Evolutionary conservation across 352 stramenopile species (phyloP).

Genomic region (Globisporangium cystogenes): DNA sequence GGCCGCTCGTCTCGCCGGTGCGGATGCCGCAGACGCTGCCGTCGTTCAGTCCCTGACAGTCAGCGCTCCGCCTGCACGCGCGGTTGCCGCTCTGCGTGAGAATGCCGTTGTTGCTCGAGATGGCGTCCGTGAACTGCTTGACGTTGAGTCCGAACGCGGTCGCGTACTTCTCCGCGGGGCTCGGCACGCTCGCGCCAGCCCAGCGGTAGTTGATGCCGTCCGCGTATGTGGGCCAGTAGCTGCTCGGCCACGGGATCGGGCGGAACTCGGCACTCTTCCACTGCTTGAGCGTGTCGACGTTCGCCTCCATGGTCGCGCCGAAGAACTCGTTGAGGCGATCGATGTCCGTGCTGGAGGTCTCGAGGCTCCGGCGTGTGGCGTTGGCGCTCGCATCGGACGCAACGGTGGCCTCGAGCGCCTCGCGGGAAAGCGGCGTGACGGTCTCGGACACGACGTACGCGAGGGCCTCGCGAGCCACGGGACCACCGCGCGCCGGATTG

Average conservation of each 20-base stretch:
- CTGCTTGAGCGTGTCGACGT: constrained; percentile 1
- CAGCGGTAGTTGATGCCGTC: constrained; percentile 62
- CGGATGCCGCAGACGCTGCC: constrained; percentile 9
- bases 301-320: neutral
- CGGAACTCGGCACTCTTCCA: constrained; percentile 8
- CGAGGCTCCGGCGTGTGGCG: neutral
- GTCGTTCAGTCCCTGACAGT: constrained; percentile 18
- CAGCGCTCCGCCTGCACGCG: constrained; percentile 29
- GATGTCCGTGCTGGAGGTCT: constrained; percentile 1
- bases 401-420: too few species aligned
- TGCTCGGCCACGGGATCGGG: constrained; percentile 53
- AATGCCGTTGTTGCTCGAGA: constrained; percentile 38
- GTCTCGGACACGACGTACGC: too few species aligned
- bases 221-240: constrained; percentile 58
- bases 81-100: constrained; percentile 27
- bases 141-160: constrained; percentile 30
- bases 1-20: neutral
- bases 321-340: neutral
- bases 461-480: too few species aligned
- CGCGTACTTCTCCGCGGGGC: constrained; percentile 47
- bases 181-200: constrained; percentile 22
- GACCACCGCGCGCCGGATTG: too few species aligned
- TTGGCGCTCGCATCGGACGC: too few species aligned
- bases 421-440: too few species aligned
- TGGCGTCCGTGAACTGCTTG: constrained; percentile 26